Conservation (phyloP, 139 green algal genomes). For the Auxenochlorella pyrenoidosa region DNA sequence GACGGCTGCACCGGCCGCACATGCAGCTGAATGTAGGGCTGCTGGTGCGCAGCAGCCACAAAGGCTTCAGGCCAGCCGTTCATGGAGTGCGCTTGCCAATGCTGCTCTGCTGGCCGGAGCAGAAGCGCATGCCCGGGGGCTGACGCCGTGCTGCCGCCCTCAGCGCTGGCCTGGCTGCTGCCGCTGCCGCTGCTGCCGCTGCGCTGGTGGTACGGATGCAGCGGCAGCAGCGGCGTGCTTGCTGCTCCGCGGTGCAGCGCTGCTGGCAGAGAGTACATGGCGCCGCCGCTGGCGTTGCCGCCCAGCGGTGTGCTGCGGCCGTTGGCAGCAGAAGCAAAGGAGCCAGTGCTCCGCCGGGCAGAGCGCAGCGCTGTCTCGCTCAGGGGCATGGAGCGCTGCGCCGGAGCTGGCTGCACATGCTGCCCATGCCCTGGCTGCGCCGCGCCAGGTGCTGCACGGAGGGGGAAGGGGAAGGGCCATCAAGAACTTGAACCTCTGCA, state of each 20-base stretch:
- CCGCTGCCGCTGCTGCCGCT: conserved; percentile 10
- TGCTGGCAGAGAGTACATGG: neutral
- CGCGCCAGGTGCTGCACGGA: too few species aligned
- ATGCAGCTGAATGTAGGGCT: neutral
- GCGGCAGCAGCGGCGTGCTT: neutral
- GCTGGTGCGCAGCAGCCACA: neutral
- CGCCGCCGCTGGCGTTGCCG: neutral
- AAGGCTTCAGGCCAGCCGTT: neutral
- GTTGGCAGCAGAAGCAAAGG: neutral
- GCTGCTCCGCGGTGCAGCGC: neutral
- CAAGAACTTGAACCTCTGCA: too few species aligned
- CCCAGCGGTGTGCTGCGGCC: neutral
- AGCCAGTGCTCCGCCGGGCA: neutral
- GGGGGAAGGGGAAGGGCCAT: too few species aligned
- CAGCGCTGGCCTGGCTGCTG: neutral
- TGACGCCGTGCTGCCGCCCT: neutral
- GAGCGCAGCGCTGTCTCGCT: neutral
- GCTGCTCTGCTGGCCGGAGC: neutral
- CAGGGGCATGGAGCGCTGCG: neutral
- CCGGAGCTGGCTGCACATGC: neutral
- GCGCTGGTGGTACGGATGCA: neutral
- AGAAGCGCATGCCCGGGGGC: neutral
- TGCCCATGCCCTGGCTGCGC: neutral
- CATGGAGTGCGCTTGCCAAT: neutral
- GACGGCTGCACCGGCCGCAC: neutral